Evolutionary conservation across 2,329 filamentous ascomycete genomes (phyloP).

Genomic region (Amesomyces nigricolor): DNA sequence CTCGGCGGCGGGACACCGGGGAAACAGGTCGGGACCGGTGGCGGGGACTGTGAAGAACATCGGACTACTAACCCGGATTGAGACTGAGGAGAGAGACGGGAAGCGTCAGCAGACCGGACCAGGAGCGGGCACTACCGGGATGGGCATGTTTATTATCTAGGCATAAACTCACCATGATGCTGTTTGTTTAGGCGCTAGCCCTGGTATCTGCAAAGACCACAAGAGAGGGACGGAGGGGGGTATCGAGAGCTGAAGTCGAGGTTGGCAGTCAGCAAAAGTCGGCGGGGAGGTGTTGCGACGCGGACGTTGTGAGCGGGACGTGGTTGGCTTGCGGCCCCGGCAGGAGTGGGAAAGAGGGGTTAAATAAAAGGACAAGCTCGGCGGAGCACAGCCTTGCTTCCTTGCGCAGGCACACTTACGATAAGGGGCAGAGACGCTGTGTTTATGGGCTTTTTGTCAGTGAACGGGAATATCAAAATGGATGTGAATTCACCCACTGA

Average conservation of each 20-base stretch:
- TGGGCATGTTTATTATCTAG: background rate
- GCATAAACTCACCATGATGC: slow-evolving; percentile 22
- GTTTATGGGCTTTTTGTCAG: background rate
- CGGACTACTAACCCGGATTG: slow-evolving; percentile 58
- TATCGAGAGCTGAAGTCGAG: background rate
- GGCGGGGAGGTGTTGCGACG: slow-evolving; percentile 3
- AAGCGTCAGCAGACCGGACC: slow-evolving; percentile 13
- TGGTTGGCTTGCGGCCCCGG: slow-evolving; percentile 8
- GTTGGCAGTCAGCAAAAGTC: slow-evolving; percentile 2
- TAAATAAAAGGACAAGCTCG: slow-evolving; percentile 8
- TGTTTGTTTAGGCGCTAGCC: background rate
- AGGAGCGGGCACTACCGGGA: background rate
- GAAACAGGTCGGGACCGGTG: background rate
- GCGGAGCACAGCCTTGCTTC: slow-evolving; percentile 7
- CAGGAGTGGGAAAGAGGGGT: slow-evolving; percentile 16
- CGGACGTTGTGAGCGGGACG: background rate
- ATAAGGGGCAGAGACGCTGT: background rate
- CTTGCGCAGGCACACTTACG: slow-evolving; percentile 11
- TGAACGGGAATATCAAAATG: background rate
- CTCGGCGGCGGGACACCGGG: background rate
- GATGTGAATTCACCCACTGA: background rate
- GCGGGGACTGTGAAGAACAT: background rate
- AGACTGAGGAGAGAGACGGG: slow-evolving; percentile 43
- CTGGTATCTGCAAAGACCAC: background rate
- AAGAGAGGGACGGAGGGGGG: background rate